A percentile compares a stretch with the other conserved stretches of the same genome.
phyloP scores from a whole-genome alignment of 2,329 filamentous ascomycete species.

The Pyrenophora tritici-repentis region DNA sequence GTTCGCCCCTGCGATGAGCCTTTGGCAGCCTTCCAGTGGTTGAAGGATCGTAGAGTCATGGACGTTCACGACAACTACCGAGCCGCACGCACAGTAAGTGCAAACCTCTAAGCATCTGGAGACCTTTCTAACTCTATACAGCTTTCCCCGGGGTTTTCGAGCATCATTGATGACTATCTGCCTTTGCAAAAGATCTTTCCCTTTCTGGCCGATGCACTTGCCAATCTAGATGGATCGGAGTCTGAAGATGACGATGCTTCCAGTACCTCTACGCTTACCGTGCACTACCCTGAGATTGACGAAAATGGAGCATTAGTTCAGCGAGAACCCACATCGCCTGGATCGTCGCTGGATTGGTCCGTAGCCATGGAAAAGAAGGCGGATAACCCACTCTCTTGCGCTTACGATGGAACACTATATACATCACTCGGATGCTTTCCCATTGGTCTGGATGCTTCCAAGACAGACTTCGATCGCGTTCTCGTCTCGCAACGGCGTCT shows the following conservation, averaged over 20 bases:
- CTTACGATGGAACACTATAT: constrained; percentile 34
- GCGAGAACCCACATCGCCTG: constrained; percentile 22
- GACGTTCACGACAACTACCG: constrained; percentile 43
- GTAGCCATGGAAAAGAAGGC: constrained; percentile 27
- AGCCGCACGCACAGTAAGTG: constrained; percentile 34
- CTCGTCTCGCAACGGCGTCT: constrained; percentile 40
- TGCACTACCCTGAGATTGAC: constrained; percentile 42
- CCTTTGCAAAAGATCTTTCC: constrained; percentile 38
- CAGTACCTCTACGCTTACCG: constrained; percentile 37
- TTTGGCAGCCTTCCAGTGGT: constrained; percentile 46
- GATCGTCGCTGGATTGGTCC: constrained; percentile 36
- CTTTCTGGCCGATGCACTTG: constrained; percentile 28
- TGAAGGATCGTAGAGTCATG: constrained; percentile 46
- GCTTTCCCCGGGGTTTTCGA: constrained; percentile 38
- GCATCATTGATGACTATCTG: constrained; percentile 40
- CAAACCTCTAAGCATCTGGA: not conserved
- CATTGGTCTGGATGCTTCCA: constrained; percentile 40
- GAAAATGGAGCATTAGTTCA: constrained; percentile 34
- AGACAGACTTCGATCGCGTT: constrained; percentile 39
- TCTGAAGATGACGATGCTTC: constrained; percentile 31
- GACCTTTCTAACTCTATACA: constrained; percentile 10
- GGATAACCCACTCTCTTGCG: constrained; percentile 42
- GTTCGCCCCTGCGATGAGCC: constrained; percentile 38
- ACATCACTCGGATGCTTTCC: constrained; percentile 44
- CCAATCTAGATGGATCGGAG: constrained; percentile 31